A percentile compares a stretch with the other conserved stretches of the same genome.
Conservation (phyloP, 129 eudicot species). For the Dittrichia graveolens region DNA sequence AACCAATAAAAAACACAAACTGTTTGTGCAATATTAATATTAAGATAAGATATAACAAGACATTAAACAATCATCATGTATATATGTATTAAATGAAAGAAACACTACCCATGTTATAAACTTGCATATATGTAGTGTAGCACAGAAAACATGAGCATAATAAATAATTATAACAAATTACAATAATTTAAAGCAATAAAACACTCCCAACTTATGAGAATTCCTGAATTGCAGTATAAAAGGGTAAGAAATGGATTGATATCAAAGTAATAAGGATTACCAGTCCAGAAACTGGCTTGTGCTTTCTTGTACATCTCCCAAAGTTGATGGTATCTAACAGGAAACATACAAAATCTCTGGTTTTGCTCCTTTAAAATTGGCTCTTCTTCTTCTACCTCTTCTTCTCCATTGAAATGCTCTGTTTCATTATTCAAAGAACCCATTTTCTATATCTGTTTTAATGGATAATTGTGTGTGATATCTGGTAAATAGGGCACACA, state of each 20-base stretch:
- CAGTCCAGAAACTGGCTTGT: slow-evolving; percentile 78
- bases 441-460: slow-evolving; percentile 28
- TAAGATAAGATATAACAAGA: background rate
- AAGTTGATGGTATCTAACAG: slow-evolving; percentile 63
- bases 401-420: slow-evolving; percentile 36
- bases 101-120: background rate
- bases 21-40: background rate
- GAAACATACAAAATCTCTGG: slow-evolving; percentile 83
- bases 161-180: background rate
- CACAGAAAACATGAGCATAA: background rate
- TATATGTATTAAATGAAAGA: background rate
- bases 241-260: background rate
- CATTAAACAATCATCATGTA: background rate
- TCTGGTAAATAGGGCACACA: slow-evolving; percentile 6
- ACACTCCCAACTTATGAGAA: background rate
- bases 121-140: background rate
- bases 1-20: background rate
- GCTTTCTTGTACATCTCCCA: slow-evolving; percentile 96
- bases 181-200: slow-evolving; percentile 1
- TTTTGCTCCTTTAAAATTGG: slow-evolving; percentile 60
- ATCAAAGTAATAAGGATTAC: slow-evolving; percentile 24
- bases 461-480: slow-evolving; percentile 27
- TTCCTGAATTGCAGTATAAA: background rate
- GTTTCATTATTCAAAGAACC: slow-evolving; percentile 54
- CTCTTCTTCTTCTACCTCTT: slow-evolving; percentile 60